These are phyloP conservation scores for Massariosphaeria phaeospora DNA, from an alignment of 495 filamentous ascomycete genomes.

Conservation along the genomic window DNA sequence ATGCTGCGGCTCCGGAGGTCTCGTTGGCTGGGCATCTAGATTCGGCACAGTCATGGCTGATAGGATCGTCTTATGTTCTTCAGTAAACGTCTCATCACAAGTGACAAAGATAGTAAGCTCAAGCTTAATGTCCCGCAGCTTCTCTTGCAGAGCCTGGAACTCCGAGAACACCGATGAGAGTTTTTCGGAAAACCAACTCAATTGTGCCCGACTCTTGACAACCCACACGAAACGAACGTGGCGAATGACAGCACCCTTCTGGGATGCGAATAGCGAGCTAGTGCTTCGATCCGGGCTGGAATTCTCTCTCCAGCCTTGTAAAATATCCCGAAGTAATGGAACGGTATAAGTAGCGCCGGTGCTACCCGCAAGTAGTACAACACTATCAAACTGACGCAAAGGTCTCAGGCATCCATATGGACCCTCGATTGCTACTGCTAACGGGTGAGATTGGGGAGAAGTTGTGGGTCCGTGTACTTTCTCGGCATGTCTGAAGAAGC, in stretches of 20 bases:
- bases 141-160: constrained; percentile 40
- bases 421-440: constrained; percentile 43
- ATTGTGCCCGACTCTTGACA: constrained; percentile 61
- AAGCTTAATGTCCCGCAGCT: constrained; percentile 42
- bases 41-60: constrained; percentile 18
- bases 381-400: constrained; percentile 53
- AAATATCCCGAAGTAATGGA: constrained; percentile 52
- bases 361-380: constrained; percentile 58
- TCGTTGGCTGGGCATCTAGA: constrained; percentile 1
- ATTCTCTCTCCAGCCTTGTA: constrained; percentile 34
- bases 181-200: constrained; percentile 63
- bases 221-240: constrained; percentile 68
- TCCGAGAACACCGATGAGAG: constrained; percentile 55
- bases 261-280: constrained; percentile 30
- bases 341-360: constrained; percentile 54
- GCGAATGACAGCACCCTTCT: constrained; percentile 52
- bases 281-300: neutral
- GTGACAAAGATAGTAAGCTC: constrained; percentile 59
- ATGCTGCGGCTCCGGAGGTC: neutral
- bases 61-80: constrained; percentile 32
- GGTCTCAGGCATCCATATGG: constrained; percentile 51
- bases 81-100: constrained; percentile 48
- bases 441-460: constrained; percentile 35
- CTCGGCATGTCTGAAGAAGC: constrained; percentile 59
- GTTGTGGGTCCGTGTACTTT: constrained; percentile 51